These are phyloP conservation scores for Hanseniaspora nectarophila DNA, from an alignment of 805 yeast species.

Conservation along the genomic window DNA sequence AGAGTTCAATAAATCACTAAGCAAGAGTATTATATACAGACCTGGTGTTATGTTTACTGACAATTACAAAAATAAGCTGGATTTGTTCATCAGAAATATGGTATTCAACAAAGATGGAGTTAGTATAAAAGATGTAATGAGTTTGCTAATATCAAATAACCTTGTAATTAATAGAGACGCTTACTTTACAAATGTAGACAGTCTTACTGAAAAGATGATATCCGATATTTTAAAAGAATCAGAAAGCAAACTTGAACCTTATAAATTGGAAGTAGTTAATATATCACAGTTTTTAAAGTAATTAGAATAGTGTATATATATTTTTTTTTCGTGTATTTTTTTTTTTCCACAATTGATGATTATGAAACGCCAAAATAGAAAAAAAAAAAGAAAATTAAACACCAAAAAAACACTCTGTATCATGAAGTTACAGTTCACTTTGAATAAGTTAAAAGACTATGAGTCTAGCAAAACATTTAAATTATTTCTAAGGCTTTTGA, in stretches of 20 bases:
- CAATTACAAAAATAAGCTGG: background rate
- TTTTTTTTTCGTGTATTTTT: background rate
- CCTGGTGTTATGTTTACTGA: constrained; percentile 9
- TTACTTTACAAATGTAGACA: constrained; percentile 8
- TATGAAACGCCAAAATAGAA: background rate
- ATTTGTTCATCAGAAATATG: background rate
- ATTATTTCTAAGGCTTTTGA: background rate
- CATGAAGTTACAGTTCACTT: constrained; percentile 12
- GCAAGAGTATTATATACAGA: background rate
- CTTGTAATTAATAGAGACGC: background rate
- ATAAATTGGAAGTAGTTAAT: background rate
- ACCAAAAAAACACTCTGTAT: background rate
- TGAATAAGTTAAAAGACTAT: constrained; percentile 5
- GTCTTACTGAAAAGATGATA: constrained; percentile 3
- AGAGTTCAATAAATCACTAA: background rate
- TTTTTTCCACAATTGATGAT: background rate
- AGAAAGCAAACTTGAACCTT: background rate
- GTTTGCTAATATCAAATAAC: constrained; percentile 2
- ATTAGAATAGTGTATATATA: background rate
- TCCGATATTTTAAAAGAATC: background rate
- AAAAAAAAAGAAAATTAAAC: background rate
- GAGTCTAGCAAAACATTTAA: constrained; percentile 3
- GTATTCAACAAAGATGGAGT: background rate
- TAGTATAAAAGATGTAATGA: constrained; percentile 9
- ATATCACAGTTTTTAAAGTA: background rate